Evolutionary conservation across 1,284 basidiomycete genomes (phyloP), one percentile per base, ranked within the genome.

Genomic region (Ganoderma resinaceum): DNA sequence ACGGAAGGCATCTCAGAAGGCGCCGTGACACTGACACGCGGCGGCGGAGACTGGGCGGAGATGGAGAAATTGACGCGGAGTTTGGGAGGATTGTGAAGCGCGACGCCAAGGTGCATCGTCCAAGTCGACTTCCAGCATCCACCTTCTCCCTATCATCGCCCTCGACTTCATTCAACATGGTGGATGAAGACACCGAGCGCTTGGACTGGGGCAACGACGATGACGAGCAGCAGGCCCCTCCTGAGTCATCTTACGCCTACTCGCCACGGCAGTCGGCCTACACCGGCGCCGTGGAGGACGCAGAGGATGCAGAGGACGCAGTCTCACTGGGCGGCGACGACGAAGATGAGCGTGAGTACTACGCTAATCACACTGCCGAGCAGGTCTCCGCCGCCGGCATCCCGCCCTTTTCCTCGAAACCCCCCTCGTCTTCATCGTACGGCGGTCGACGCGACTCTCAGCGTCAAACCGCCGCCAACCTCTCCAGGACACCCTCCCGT

Each of bases 171-270:
- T 33, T 29, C 68, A 74, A 62, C 73, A 92, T 92, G 91, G 53
- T 59, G 9, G 89, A 87, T 72, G 89, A 91, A 74, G 91, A 93
- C 66, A 81, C 79, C 53, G 91, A 93, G 76, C 80, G 86, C 42
- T 82, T 93, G 43, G 91, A 93, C 80, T 93, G 92, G 92, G 89
- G 88, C 40, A 86, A 90, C 75, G 91, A 91, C 68, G 91, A 92
- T 62, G 88, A 91, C 67, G 88, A 89, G 72, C 76, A 74, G 58
- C 77, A 79, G 68, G 74, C 75, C 20, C 76, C 76, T 20, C 57
- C 63, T 42, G 64, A 61, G 38, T 70, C 76, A 12, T 68, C 67
- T 61, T 58, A 66, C 43, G 80, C 79, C 61, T 72, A 76, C 20
- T 67, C 70, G 42, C 70, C 65, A 64, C 65, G 66, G 35, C 66